Base-by-base conservation (phyloP, 2,329 filamentous ascomycete species). In the Tolypocladium cylindrosporum region DNA sequence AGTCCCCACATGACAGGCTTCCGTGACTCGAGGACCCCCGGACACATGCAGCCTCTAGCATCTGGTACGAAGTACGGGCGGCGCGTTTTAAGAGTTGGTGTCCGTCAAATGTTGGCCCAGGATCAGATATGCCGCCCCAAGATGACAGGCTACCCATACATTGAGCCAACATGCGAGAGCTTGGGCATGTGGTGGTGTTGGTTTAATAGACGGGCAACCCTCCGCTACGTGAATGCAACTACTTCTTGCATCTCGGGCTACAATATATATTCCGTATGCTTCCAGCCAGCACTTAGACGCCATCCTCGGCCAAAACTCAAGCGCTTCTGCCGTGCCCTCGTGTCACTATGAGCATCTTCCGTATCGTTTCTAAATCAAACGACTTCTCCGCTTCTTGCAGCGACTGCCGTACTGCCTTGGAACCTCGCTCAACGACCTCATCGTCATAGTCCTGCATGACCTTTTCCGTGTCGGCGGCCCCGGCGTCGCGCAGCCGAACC, bases 291-390 rank as follows among this genome's bases (percentile, higher is more conserved):
- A 9, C 11, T 45, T 13, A 45, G 43, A 21, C 21, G 43, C 27
- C 8, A 4, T 4, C 45, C 7, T 34, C 24, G 8, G 21, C 24
- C 24, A 48, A 48, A 11, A 19, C 1, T 55, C 54, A 55, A 34
- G 54, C 55, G 39, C 54, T 60, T 31, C 54, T 65, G 6, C 61
- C 62, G 55, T 71, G 68, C 1, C 69, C 68, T 48, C 63, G 56
- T 0, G 57, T 66, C 13, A 61, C 68, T 71, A 73, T 72, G 13
- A 72, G 59, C 69, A 72, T 74, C 21, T 68, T 64, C 50, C 61
- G 54, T 9, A 71, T 61, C 5, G 58, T 68, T 9, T 67, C 61
- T 10, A 63, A 42, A 50, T 71, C 64, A 31, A 74, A 64, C 5
- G 69, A 60, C 36, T 67, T 62, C 50, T 69, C 64, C 0, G 68